Evolutionary conservation across 768 basidiomycete genomes (phyloP), one percentile per base, ranked within the genome.

Genomic region (Fomitopsis pulvina): DNA sequence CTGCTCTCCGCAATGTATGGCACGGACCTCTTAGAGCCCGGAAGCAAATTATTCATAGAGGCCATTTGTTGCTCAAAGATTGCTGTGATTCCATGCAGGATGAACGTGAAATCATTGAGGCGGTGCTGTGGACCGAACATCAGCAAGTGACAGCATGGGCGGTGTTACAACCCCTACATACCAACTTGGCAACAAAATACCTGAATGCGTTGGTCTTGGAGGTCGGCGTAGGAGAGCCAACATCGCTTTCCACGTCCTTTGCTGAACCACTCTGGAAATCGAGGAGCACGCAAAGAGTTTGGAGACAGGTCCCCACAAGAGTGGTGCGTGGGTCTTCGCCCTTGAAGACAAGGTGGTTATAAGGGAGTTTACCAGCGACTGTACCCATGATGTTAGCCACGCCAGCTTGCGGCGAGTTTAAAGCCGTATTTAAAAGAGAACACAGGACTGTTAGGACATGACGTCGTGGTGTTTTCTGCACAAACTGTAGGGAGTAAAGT

Each of bases 391-490:
- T 75, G 41, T 71, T 77, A 38, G 69, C 68, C 40, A 66, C 75
- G 21, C 71, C 66, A 27, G 64, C 57, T 47, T 71, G 72, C 29
- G 81, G 66, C 0, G 84, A 79, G 65, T 85, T 89, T 77, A 90
- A 79, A 48, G 83, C 81, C 9, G 91, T 95, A 63, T 99, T 99
- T 52, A 99, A 71, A 40, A 96, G 70, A 3, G 94, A 97, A 67
- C 95, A 99, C 7, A 99, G 70, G 24, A 97, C 71, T 3, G 94
- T 93, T 48, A 99, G 75, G n/a, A 94, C 84, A 58, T 93, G 79
- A 38, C 87, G 79, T 48, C 92, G 77, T 52, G 85, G 75, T 47
- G 81, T 78, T 64, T 82, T 74, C 65, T 91, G 87, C 9, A 87
- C 84, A 41, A 91, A 73, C 62, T 91, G 79, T 7, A 87, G 75